These are phyloP conservation scores for Pichia norvegensis DNA, from an alignment of 1,139 yeast species.

Conservation along the genomic window DNA sequence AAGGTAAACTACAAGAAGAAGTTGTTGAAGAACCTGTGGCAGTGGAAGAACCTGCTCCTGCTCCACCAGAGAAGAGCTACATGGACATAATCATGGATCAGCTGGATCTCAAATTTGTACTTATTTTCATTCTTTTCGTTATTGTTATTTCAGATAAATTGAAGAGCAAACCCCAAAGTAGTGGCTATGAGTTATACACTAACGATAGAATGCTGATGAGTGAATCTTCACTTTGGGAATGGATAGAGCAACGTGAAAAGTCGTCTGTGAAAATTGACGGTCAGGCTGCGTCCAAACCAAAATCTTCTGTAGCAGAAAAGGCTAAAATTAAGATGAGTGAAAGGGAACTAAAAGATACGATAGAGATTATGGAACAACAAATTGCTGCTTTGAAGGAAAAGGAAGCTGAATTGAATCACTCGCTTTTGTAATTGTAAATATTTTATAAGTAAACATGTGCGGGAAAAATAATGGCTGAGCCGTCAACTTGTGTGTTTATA, in stretches of 20 bases:
- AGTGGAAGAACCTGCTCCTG: slow-evolving; percentile 13
- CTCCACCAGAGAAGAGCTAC: slow-evolving; percentile 10
- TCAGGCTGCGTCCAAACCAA: background rate
- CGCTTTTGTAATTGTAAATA: background rate
- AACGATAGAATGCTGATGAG: slow-evolving; percentile 36
- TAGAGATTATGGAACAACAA: slow-evolving; percentile 21
- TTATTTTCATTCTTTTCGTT: slow-evolving; percentile 16
- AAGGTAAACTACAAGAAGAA: slow-evolving; percentile 8
- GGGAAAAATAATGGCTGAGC: background rate
- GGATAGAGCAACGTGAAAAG: slow-evolving; percentile 54
- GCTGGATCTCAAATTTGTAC: slow-evolving; percentile 19
- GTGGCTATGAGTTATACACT: slow-evolving; percentile 20
- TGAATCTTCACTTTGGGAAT: slow-evolving; percentile 70
- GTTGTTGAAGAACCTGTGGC: slow-evolving; percentile 4
- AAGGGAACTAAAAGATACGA: slow-evolving; percentile 23
- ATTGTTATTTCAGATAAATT: slow-evolving; percentile 19
- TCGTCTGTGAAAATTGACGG: slow-evolving; percentile 5
- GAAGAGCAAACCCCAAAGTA: slow-evolving; percentile 12
- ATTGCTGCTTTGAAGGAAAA: slow-evolving; percentile 18
- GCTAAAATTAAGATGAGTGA: slow-evolving; percentile 11
- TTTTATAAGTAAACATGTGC: background rate
- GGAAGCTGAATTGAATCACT: background rate
- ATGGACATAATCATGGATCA: slow-evolving; percentile 15
- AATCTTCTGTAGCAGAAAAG: background rate
- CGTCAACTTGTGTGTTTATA: background rate